A percentile compares a stretch with the other conserved stretches of the same genome.
phyloP scores from a whole-genome alignment of 306 rosid genomes.

The Prunus kanzakura region DNA sequence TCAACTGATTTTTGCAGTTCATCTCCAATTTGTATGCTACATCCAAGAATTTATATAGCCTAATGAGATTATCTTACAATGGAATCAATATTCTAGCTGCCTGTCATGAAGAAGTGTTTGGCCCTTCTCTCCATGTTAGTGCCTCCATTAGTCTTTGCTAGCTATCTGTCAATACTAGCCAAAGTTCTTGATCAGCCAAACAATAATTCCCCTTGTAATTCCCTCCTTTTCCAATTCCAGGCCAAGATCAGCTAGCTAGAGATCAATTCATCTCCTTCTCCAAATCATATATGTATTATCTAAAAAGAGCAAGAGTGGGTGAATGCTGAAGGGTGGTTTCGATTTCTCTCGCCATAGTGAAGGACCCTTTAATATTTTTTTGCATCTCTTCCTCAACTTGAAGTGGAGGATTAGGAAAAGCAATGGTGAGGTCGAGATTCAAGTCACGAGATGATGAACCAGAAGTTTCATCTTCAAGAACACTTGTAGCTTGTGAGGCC shows the following conservation, averaged over 20 bases:
- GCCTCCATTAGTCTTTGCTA: neutral
- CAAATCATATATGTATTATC: neutral
- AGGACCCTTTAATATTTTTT: slow-evolving; percentile 13
- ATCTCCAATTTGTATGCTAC: neutral
- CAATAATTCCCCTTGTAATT: neutral
- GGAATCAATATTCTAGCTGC: neutral
- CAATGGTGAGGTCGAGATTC: slow-evolving; percentile 61
- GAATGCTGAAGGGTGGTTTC: slow-evolving; percentile 1
- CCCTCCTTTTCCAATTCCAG: neutral
- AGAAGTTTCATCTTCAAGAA: slow-evolving; percentile 26
- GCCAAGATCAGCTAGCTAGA: neutral
- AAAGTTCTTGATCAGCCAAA: neutral
- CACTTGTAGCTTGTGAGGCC: slow-evolving; percentile 18
- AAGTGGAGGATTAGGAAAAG: slow-evolving; percentile 34
- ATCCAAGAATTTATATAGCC: neutral
- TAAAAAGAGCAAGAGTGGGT: slow-evolving; percentile 41
- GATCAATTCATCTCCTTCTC: neutral
- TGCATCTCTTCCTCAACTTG: slow-evolving; percentile 10
- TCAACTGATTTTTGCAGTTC: neutral
- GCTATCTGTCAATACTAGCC: neutral
- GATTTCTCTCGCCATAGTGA: slow-evolving; percentile 8
- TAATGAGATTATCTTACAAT: neutral
- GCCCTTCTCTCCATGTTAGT: neutral
- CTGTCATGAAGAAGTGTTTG: neutral
- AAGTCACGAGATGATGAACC: slow-evolving; percentile 19